Percentiles rank a stretch among this genome's conserved stretches.
phyloP scores from a whole-genome alignment of 495 filamentous ascomycete species.

The Neurospora sp. region DNA sequence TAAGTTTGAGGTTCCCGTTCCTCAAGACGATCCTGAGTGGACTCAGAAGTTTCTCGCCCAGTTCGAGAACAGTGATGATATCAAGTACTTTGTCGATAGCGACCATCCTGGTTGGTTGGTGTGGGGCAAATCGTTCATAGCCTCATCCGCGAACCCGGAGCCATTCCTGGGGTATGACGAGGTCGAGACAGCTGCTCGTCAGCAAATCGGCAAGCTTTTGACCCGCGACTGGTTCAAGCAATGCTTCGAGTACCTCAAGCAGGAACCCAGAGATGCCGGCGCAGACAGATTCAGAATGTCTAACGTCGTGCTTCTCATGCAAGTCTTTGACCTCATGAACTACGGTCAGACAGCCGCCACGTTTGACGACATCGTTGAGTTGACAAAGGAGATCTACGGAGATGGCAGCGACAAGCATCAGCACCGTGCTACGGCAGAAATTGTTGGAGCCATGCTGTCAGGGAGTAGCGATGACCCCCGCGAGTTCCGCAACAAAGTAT shows the following conservation, averaged over 20 bases:
- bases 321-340: conserved; percentile 79
- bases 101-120: conserved; percentile 97
- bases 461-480: conserved; percentile 61
- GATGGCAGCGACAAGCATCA: conserved; percentile 97
- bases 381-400: conserved; percentile 63
- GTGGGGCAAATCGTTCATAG: conserved; percentile 78
- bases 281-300: conserved; percentile 84
- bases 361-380: conserved; percentile 79
- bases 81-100: conserved; percentile 80
- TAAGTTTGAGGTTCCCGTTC: conserved; percentile 61
- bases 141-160: conserved; percentile 56
- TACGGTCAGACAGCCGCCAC: conserved; percentile 61
- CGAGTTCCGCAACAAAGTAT: conserved; percentile 61
- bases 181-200: conserved; percentile 62
- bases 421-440: conserved; percentile 91
- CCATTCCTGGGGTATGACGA: conserved; percentile 74
- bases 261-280: conserved; percentile 78
- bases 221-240: conserved; percentile 76
- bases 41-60: conserved; percentile 65
- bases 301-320: conserved; percentile 72
- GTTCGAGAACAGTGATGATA: conserved; percentile 64
- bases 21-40: conserved; percentile 60
- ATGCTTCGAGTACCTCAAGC: conserved; percentile 88
- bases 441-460: conserved; percentile 72
- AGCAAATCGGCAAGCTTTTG: conserved; percentile 69